phyloP scores from a whole-genome alignment of 1,284 basidiomycete species.

The Moesziomyces globuligerus region DNA sequence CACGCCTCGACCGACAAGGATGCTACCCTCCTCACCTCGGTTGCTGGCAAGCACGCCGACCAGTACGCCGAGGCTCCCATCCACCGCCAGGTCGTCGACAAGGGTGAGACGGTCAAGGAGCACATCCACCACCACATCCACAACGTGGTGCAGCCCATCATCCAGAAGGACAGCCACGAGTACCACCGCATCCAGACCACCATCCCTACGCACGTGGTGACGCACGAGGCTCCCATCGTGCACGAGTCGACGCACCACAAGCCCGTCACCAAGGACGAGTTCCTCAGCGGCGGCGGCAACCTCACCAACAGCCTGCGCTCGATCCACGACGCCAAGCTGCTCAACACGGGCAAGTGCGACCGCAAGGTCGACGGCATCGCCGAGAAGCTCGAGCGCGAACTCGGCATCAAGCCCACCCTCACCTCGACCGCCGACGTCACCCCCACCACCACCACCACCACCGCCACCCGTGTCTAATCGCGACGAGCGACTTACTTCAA shows the following conservation, averaged over 20 bases:
- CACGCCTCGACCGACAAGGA: constrained; percentile 67
- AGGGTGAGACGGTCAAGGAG: constrained; percentile 65
- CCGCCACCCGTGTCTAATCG: constrained; percentile 23
- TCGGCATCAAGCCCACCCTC: constrained; percentile 30
- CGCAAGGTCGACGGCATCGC: constrained; percentile 59
- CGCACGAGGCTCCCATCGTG: constrained; percentile 66
- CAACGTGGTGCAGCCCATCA: constrained; percentile 67
- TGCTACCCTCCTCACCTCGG: constrained; percentile 59
- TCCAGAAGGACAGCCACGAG: constrained; percentile 66
- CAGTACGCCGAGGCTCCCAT: constrained; percentile 46
- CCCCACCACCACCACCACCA: constrained; percentile 8
- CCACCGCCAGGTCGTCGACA: constrained; percentile 64
- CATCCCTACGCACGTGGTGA: constrained; percentile 59
- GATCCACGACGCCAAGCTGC: constrained; percentile 53
- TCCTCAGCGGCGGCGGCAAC: constrained; percentile 58
- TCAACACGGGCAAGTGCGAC: constrained; percentile 60
- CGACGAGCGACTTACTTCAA: neutral
- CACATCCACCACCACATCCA: constrained; percentile 66
- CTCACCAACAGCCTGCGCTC: constrained; percentile 44
- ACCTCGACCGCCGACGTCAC: constrained; percentile 2
- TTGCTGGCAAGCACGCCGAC: constrained; percentile 62
- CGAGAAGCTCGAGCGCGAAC: constrained; percentile 51
- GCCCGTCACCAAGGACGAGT: constrained; percentile 61
- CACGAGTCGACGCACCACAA: constrained; percentile 63
- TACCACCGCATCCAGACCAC: constrained; percentile 65